phyloP scores from a whole-genome alignment of 2,329 filamentous ascomycete genomes.

The Colletotrichum sp. region DNA sequence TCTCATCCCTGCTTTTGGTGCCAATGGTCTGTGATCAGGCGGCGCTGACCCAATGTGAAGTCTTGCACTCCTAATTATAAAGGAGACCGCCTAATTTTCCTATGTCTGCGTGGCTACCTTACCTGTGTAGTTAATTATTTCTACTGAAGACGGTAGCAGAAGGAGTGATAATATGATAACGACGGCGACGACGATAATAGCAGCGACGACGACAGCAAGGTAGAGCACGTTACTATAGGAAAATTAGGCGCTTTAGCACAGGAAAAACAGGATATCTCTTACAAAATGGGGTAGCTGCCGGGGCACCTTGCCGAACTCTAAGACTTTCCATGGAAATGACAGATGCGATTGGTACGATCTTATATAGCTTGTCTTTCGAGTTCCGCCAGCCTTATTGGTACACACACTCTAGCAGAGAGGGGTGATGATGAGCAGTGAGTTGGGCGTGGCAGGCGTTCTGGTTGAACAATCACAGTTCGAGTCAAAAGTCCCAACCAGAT shows the following conservation, averaged over 20 bases:
- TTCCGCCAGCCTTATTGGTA: background rate
- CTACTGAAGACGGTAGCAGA: no score
- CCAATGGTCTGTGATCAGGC: fast-evolving
- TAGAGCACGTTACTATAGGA: no score
- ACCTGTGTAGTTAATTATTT: no score
- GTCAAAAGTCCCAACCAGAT: background rate
- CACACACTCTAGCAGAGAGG: background rate
- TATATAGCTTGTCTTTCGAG: background rate
- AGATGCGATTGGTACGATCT: background rate
- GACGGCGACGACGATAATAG: no score
- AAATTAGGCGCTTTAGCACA: no score
- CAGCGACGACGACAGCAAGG: no score
- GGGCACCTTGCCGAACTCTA: background rate
- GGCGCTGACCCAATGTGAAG: background rate
- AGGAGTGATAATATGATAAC: no score
- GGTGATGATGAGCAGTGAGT: background rate
- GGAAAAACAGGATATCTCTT: no score
- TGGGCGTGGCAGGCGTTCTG: background rate
- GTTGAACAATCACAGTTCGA: background rate
- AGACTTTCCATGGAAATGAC: background rate
- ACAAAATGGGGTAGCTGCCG: background rate
- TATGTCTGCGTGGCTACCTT: no score
- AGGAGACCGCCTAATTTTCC: no score
- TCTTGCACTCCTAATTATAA: background rate
- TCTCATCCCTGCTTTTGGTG: background rate